A percentile compares a stretch with the other conserved stretches of the same genome.
phyloP scores from a whole-genome alignment of 352 stramenopile genomes.

The Globisporangium megalacanthum region DNA sequence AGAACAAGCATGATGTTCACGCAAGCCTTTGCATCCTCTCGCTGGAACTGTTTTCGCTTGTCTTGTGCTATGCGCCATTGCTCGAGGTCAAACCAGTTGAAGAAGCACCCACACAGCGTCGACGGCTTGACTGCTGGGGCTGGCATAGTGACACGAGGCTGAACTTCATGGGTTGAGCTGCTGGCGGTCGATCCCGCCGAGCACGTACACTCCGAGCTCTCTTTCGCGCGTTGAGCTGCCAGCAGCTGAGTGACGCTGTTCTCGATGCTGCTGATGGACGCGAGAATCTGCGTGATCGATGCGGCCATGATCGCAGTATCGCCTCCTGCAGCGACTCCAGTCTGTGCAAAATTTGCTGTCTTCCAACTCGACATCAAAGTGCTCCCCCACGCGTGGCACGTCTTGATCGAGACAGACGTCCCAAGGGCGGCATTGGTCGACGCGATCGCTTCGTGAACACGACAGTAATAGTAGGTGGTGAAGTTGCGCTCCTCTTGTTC shows the following conservation, averaged over 20 bases:
- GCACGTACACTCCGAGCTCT: neutral
- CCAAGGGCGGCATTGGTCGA: too few species aligned
- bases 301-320: neutral
- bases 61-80: constrained; percentile 9
- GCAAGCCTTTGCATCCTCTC: constrained; percentile 11
- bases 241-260: neutral
- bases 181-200: neutral
- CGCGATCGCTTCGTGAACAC: too few species aligned
- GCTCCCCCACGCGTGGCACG: too few species aligned
- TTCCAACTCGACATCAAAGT: too few species aligned
- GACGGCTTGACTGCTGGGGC: neutral
- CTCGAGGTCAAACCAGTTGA: constrained; percentile 7
- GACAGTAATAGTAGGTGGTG: too few species aligned
- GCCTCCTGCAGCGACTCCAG: too few species aligned
- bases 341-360: too few species aligned
- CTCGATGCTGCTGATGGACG: neutral
- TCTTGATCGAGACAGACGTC: too few species aligned
- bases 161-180: neutral
- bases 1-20: constrained; percentile 13
- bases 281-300: neutral
- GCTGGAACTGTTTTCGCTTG: constrained; percentile 12
- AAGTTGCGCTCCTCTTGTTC: too few species aligned
- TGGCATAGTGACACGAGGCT: neutral
- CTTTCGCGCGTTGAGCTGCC: neutral
- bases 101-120: constrained; percentile 8